Evolutionary conservation across 2,329 filamentous ascomycete genomes (phyloP), one percentile per base, ranked within the genome.

Genomic region (Paramyrothecium sp.): DNA sequence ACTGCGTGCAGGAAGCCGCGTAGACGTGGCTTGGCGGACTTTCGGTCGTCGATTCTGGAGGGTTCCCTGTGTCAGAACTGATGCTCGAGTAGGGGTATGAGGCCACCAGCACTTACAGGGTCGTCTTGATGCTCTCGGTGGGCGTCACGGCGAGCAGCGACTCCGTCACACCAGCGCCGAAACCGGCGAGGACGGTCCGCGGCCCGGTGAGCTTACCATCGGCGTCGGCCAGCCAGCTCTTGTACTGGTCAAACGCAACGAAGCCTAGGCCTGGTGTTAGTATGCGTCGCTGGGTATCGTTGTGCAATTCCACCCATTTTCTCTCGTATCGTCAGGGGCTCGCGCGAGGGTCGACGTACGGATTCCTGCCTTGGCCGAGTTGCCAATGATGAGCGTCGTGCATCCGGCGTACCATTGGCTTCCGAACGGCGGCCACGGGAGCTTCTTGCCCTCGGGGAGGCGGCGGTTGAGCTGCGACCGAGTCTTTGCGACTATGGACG

Each of bases 51-150:
- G 70, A 99, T 98, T 44, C 89, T 92, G 63, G 3, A n/a, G 4
- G 17, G 13, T 16, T 38, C 11, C 1, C n/a, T n/a, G n/a, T n/a
- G n/a, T n/a, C n/a, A n/a, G n/a, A n/a, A n/a, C n/a, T n/a, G n/a
- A n/a, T n/a, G n/a, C n/a, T n/a, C n/a, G n/a, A n/a, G n/a, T n/a
- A n/a, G n/a, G n/a, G n/a, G n/a, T n/a, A n/a, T n/a, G n/a, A n/a
- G n/a, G n/a, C n/a, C n/a, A n/a, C 38, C 13, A 44, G 38, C n/a
- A 44, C 62, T 55, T 71, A 90, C 84, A 99, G 79, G 65, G 96
- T 96, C 53, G 95, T 99, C 81, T 99, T 99, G 76, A 99, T 97
- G 68, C 91, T 96, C 78, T 99, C 95, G 58, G 96, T 97, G 0
- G 95, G 95, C 34, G 95, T 99, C 34, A 99, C 95, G 12, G 95